Conservation (phyloP, 345 rosid genomes). For the Eucalyptus sideroxylon region DNA sequence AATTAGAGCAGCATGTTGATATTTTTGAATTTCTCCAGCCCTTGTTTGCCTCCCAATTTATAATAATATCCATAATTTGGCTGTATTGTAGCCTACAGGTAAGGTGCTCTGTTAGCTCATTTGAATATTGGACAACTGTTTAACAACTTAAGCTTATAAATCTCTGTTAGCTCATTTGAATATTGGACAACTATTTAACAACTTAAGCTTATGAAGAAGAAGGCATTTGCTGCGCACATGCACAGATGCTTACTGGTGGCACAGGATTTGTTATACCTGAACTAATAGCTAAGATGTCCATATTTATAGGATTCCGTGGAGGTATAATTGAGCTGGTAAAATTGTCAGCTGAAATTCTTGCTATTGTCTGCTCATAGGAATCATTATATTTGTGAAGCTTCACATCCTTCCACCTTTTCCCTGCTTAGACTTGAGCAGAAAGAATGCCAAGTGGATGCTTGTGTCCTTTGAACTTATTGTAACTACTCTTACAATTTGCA, state of each 20-base stretch:
- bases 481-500: neutral
- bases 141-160: neutral
- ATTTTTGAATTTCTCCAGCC: neutral
- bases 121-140: neutral
- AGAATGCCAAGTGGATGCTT: neutral
- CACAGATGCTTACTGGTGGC: neutral
- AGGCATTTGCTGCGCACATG: too few species aligned
- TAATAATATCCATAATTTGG: neutral
- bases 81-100: neutral
- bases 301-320: neutral
- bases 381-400: neutral
- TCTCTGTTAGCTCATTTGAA: too few species aligned
- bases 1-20: neutral
- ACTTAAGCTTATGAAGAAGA: too few species aligned
- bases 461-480: neutral
- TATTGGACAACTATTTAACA: too few species aligned
- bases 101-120: neutral
- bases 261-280: neutral
- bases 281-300: neutral
- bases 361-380: neutral
- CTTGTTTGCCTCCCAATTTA: neutral
- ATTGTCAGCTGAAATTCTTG: neutral
- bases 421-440: neutral
- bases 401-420: neutral
- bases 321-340: neutral